Base-by-base conservation (phyloP, 2,329 filamentous ascomycete species). In the Colletotrichum euphorbiae region DNA sequence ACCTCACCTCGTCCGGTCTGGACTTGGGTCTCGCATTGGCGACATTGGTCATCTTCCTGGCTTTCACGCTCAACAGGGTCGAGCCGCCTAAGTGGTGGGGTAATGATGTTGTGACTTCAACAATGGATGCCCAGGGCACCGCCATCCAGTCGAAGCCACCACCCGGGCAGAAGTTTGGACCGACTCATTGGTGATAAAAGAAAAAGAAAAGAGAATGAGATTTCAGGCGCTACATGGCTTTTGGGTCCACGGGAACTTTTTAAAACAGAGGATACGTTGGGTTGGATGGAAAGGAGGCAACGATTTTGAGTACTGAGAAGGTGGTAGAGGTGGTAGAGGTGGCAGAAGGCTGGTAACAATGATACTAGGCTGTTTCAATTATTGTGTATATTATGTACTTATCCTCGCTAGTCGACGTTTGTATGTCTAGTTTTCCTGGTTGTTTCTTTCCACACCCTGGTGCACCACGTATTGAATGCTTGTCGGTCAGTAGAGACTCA, bases 11-110 rank as follows among this genome's bases (percentile, higher is more conserved):
- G 12, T 91, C 90, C 0, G 91, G 87, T 0, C 81, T 93, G 54
- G 91, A 93, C 72, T 82, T 91, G 12, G 91, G 91, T 2, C 81
- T 93, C 1, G 89, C 89, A 2, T 79, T 93, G 28, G 84, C 83
- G 17, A 92, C 90, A 2, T 83, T 93, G 48, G 78, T 91, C 69
- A 89, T 93, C 71, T 92, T 93, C 80, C 87, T 93, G 70, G 86
- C 87, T 0, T 87, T 93, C 69, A 88, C 88, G 1, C 78, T 93
- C 71, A 86, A 88, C 21, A 79, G 85, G n/a, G 85, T 90, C 45
- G 78, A 83, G 31, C 84, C 90, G 62, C 90, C 91, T 0, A 77
- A 78, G 13, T 93, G 91, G 90, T 93, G 90, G 90, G 90, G 90
- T 6, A 92, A 91, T 64, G 77, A 80, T 0, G 79, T 89, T 2